These are phyloP conservation scores for Acanthamoeba castellanii DNA, from an alignment of 208 protist genomes.

Conservation along the genomic window DNA sequence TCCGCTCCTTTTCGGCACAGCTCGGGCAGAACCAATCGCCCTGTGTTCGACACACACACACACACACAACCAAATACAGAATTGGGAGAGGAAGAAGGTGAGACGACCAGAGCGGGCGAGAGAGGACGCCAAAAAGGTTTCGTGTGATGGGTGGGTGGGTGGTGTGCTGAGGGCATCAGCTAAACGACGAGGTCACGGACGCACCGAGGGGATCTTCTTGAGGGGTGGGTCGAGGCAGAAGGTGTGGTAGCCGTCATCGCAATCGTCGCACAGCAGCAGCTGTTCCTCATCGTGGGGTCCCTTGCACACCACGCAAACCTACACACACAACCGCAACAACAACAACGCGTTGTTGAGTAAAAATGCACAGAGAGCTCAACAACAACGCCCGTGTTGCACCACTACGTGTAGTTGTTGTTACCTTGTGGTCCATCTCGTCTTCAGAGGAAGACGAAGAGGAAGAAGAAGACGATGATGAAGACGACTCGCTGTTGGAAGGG, in stretches of 20 bases:
- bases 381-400: too few species aligned
- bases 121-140: too few species aligned
- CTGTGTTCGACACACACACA: not conserved
- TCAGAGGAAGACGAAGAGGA: not conserved
- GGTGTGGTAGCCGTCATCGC: slow-evolving; percentile 66
- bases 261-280: slow-evolving; percentile 68
- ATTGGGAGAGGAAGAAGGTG: not conserved
- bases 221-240: slow-evolving; percentile 69
- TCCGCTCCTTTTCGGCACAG: not conserved
- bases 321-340: not conserved
- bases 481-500: not conserved
- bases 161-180: too few species aligned
- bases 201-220: slow-evolving; percentile 44
- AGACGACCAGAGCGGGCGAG: too few species aligned
- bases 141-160: too few species aligned
- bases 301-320: slow-evolving; percentile 48
- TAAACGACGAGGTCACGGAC: not conserved
- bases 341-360: too few species aligned
- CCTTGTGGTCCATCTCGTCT: slow-evolving; percentile 59
- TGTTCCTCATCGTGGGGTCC: slow-evolving; percentile 19
- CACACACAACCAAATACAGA: too few species aligned
- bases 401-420: too few species aligned
- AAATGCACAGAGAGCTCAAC: too few species aligned
- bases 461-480: not conserved
- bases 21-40: slow-evolving; percentile 63